Percentiles rank a stretch among this genome's conserved stretches.
These are phyloP conservation scores for Stemphylium lycopersici DNA, from an alignment of 2,329 filamentous ascomycete genomes.

Conservation along the genomic window DNA sequence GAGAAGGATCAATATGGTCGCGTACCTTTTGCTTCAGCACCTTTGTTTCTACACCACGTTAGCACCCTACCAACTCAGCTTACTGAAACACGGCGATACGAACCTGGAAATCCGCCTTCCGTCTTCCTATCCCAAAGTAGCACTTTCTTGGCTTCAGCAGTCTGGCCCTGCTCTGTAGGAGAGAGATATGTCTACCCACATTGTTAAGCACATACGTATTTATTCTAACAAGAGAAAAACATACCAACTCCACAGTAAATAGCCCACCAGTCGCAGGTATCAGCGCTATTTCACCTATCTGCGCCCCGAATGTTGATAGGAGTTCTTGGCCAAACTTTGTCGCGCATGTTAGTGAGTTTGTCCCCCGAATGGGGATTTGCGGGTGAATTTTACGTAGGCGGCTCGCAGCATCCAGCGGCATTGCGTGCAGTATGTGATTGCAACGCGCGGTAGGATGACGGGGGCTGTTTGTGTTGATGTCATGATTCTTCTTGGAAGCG, in stretches of 20 bases:
- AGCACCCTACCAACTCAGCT: background rate
- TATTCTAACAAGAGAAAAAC: background rate
- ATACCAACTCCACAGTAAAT: conserved; percentile 73
- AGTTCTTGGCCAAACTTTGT: conserved; percentile 89
- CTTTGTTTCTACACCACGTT: conserved; percentile 70
- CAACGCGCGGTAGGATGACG: conserved; percentile 69
- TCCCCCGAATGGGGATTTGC: background rate
- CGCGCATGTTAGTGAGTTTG: background rate
- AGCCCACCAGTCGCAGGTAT: conserved; percentile 84
- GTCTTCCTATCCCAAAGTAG: conserved; percentile 86
- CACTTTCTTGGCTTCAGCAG: conserved; percentile 52
- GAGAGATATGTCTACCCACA: conserved; percentile 36
- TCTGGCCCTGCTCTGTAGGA: conserved; percentile 3
- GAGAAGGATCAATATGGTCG: conserved; percentile 78
- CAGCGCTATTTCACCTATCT: conserved; percentile 85
- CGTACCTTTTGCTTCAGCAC: conserved; percentile 84
- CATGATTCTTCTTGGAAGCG: conserved; percentile 20
- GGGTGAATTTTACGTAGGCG: conserved; percentile 70
- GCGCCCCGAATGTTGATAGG: conserved; percentile 85
- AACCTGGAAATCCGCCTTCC: conserved; percentile 83
- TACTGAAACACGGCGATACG: background rate
- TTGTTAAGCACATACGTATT: background rate
- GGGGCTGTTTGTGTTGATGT: conserved; percentile 32
- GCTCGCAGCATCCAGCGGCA: conserved; percentile 91
- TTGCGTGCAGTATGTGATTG: conserved; percentile 92